These are phyloP conservation scores for Syzygium syzygioides DNA, from an alignment of 441 rosid species.

Conservation along the genomic window DNA sequence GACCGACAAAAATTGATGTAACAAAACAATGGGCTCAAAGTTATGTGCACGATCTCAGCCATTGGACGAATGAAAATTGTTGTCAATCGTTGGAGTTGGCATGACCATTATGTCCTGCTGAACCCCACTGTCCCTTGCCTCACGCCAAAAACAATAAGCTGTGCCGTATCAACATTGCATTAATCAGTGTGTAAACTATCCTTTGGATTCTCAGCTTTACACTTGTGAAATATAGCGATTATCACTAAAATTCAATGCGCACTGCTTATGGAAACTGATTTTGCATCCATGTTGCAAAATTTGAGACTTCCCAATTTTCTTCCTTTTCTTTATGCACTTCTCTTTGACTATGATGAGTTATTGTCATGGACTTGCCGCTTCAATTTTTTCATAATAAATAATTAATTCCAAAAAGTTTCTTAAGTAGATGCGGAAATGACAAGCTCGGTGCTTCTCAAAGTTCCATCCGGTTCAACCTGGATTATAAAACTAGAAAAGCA, in stretches of 20 bases:
- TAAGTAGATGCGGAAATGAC: too few relatives aligned
- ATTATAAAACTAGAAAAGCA: neutral
- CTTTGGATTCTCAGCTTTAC: neutral
- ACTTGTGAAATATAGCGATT: too few relatives aligned
- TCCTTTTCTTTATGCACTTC: neutral
- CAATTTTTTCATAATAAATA: too few relatives aligned
- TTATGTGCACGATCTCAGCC: neutral
- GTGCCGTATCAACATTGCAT: neutral
- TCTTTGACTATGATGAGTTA: neutral
- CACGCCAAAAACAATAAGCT: neutral
- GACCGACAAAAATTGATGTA: too few relatives aligned
- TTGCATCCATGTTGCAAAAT: too few relatives aligned
- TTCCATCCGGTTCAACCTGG: fast-evolving
- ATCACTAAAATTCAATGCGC: neutral
- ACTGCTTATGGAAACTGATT: neutral
- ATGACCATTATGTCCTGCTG: neutral
- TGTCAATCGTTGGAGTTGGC: fast-evolving
- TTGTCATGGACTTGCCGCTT: neutral
- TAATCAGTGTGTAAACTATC: neutral
- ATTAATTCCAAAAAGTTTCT: neutral
- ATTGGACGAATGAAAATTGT: neutral
- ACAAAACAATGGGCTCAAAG: neutral
- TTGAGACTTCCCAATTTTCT: too few relatives aligned
- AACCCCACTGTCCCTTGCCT: fast-evolving
- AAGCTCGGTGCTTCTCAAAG: neutral